Evolutionary conservation across 768 basidiomycete genomes (phyloP).

Genomic region (Lentinus brumalis): DNA sequence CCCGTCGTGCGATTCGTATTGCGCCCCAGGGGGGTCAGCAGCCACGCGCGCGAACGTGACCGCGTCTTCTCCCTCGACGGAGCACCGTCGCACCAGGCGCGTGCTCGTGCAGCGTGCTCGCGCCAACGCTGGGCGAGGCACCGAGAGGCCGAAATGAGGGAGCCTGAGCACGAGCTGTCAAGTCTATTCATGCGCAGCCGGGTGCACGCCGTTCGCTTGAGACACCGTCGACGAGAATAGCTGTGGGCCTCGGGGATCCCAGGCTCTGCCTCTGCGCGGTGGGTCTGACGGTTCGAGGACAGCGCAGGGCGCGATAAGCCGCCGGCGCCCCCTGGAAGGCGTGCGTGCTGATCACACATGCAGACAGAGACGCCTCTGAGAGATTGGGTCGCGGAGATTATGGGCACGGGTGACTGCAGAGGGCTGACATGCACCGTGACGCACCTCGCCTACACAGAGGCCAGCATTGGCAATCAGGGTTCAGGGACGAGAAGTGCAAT

Average conservation of each 20-base stretch:
- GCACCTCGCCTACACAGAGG: too few species aligned
- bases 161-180: neutral
- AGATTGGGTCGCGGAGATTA: slow-evolving; percentile 18
- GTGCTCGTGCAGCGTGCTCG: too few species aligned
- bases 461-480: too few species aligned
- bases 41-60: slow-evolving; percentile 9
- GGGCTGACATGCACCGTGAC: too few species aligned
- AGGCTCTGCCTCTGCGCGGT: neutral
- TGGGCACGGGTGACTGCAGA: too few species aligned
- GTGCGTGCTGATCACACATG: too few species aligned
- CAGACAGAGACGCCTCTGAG: neutral
- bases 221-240: neutral
- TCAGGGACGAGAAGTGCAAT: too few species aligned
- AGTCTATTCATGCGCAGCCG: neutral
- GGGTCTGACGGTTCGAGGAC: too few species aligned
- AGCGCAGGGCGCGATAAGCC: too few species aligned
- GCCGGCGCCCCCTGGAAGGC: too few species aligned
- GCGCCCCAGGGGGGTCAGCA: neutral
- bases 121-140: too few species aligned
- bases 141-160: neutral
- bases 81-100: slow-evolving; percentile 6
- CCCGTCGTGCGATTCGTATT: neutral
- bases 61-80: neutral
- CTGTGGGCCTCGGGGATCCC: neutral
- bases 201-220: neutral